Evolutionary conservation across 2,329 filamentous ascomycete genomes (phyloP).

Genomic region (Fusarium anthophilum): DNA sequence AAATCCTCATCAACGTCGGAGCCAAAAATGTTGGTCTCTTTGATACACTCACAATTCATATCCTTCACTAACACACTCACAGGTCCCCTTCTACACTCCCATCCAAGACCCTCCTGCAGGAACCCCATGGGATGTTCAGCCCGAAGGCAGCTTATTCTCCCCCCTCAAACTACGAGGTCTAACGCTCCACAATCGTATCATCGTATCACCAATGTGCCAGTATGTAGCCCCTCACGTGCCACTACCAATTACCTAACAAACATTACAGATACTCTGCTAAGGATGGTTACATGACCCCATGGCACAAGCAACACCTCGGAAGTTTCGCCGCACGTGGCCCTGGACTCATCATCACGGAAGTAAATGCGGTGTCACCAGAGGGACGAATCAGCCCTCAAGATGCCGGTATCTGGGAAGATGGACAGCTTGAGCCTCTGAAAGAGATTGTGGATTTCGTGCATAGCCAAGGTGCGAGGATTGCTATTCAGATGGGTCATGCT

Average conservation of each 20-base stretch:
- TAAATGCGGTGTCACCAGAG: conserved; percentile 71
- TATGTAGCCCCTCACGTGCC: conserved; percentile 35
- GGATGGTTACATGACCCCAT: conserved; percentile 53
- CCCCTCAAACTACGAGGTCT: conserved; percentile 56
- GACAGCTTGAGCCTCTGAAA: conserved; percentile 69
- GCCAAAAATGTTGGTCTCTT: conserved; percentile 27
- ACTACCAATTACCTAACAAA: background rate
- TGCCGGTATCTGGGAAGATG: conserved; percentile 75
- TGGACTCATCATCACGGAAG: conserved; percentile 73
- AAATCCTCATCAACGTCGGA: conserved; percentile 31
- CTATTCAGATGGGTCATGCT: conserved; percentile 75
- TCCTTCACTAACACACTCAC: background rate
- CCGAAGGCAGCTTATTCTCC: conserved; percentile 49
- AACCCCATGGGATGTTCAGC: conserved; percentile 38
- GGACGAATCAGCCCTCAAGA: conserved; percentile 79
- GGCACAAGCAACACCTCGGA: conserved; percentile 54
- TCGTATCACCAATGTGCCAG: conserved; percentile 60
- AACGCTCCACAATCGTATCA: conserved; percentile 57
- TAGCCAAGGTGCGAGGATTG: conserved; percentile 71
- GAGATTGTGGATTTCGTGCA: conserved; percentile 70
- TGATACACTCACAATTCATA: no score
- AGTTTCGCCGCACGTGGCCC: conserved; percentile 54
- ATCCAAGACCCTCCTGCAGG: conserved; percentile 39
- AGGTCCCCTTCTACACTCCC: conserved; percentile 41
- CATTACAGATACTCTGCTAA: conserved; percentile 46